A percentile compares a stretch with the other conserved stretches of the same genome.
Conservation (phyloP, 2,329 filamentous ascomycete genomes). For the Teratosphaeria gauchensis region DNA sequence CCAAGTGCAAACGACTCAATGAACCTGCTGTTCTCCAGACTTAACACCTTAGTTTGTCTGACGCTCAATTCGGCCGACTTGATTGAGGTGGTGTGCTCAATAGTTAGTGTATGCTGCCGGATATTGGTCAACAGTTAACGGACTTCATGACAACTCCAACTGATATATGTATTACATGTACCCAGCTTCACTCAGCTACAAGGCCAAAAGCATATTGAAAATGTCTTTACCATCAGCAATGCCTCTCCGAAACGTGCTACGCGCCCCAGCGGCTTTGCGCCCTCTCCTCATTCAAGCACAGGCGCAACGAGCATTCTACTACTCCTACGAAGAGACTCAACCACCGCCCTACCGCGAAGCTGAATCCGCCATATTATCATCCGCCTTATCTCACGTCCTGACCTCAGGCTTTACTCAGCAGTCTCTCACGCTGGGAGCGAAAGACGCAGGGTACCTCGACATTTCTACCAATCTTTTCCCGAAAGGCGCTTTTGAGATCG, state of each 20-base stretch:
- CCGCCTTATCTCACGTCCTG: slow-evolving; percentile 72
- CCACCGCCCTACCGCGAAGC: slow-evolving; percentile 55
- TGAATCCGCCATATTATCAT: slow-evolving; percentile 69
- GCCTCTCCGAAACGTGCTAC: slow-evolving; percentile 19
- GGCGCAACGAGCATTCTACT: slow-evolving; percentile 41
- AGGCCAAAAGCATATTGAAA: neutral
- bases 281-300: slow-evolving; percentile 15
- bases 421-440: slow-evolving; percentile 66
- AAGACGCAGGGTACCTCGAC: slow-evolving; percentile 76
- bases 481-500: slow-evolving; percentile 68
- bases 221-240: slow-evolving; percentile 1
- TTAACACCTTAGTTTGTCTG: no score
- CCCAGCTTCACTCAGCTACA: neutral
- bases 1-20: no score
- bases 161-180: neutral
- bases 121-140: no score
- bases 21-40: no score
- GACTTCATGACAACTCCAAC: no score
- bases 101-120: no score
- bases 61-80: no score
- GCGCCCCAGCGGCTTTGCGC: slow-evolving; percentile 15
- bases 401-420: slow-evolving; percentile 69
- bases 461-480: slow-evolving; percentile 77
- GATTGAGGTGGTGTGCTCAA: no score
- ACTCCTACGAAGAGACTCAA: slow-evolving; percentile 61